A percentile compares a stretch with the other conserved stretches of the same genome.
Evolutionary conservation across 23 red algal genomes (phyloP).

Genomic region (Gracilaria caudata): DNA sequence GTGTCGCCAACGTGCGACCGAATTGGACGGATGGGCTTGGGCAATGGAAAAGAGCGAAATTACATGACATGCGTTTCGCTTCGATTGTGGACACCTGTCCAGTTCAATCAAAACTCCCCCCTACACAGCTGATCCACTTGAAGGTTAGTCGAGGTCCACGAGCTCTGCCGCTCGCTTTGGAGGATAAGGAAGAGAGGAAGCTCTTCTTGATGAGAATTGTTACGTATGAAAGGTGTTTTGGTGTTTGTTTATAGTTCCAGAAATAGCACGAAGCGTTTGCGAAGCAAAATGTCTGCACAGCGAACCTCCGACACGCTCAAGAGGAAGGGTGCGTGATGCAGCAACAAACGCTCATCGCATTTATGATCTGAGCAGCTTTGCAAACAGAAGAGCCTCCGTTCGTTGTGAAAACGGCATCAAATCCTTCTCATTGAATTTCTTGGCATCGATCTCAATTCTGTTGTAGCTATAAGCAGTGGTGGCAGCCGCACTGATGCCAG

Average conservation of each 20-base stretch:
- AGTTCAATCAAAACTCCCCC: too few relatives aligned
- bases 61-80: neutral
- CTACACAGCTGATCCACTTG: too few relatives aligned
- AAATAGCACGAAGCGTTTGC: neutral
- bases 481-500: slow-evolving; percentile 37
- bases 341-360: neutral
- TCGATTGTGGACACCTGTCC: slow-evolving; percentile 12
- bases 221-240: too few relatives aligned
- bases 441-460: slow-evolving; percentile 27
- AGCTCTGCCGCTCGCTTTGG: too few relatives aligned
- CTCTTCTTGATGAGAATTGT: too few relatives aligned
- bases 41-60: slow-evolving; percentile 8
- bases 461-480: slow-evolving; percentile 59
- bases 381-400: slow-evolving; percentile 37
- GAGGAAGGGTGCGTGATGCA: neutral
- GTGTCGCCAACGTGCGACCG: neutral
- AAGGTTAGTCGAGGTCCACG: too few relatives aligned
- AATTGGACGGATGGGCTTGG: neutral
- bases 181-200: too few relatives aligned
- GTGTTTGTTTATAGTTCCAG: neutral
- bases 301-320: neutral
- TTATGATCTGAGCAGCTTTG: slow-evolving; percentile 27
- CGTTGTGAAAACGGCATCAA: slow-evolving; percentile 54
- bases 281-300: neutral
- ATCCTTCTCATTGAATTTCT: slow-evolving; percentile 41